Conservation (phyloP, 2,329 filamentous ascomycete genomes). For the Cytospora paraplurivora region DNA sequence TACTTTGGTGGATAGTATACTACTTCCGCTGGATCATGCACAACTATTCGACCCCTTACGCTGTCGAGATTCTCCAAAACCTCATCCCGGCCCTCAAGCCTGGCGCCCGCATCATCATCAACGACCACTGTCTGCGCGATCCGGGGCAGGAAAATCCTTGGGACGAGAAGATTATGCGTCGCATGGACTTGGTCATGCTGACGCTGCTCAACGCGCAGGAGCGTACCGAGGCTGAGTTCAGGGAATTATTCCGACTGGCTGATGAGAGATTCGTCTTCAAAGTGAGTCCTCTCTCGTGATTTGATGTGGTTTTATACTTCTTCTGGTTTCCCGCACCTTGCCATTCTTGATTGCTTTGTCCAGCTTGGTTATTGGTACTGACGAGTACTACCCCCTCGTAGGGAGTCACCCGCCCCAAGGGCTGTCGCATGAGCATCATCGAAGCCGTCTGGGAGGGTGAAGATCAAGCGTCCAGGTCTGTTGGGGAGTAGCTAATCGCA, state of each 20-base stretch:
- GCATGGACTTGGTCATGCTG: conserved; percentile 49
- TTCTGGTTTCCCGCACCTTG: too few relatives aligned
- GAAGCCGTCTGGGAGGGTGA: conserved; percentile 39
- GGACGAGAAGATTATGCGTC: conserved; percentile 43
- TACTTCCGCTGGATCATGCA: conserved; percentile 63
- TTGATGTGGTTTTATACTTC: too few relatives aligned
- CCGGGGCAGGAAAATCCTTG: conserved; percentile 37
- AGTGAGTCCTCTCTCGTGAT: conserved; percentile 30
- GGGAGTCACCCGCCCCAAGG: conserved; percentile 36
- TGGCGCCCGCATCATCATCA: conserved; percentile 50
- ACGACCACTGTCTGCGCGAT: conserved; percentile 44
- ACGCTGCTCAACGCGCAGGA: conserved; percentile 47
- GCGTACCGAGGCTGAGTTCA: conserved; percentile 47
- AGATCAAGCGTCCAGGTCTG: background rate
- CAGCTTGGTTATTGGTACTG: background rate
- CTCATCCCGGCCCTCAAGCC: conserved; percentile 58
- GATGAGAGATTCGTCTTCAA: conserved; percentile 43
- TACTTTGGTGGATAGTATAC: conserved; percentile 45
- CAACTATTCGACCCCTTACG: conserved; percentile 60
- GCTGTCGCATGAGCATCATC: conserved; percentile 41
- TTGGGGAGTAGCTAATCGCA: background rate
- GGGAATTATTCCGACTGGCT: conserved; percentile 43
- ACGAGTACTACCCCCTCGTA: conserved; percentile 9
- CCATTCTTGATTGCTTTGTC: background rate
- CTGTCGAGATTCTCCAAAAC: conserved; percentile 50